phyloP scores from a whole-genome alignment of 2,329 filamentous ascomycete genomes.

The Colletotrichum musicola region DNA sequence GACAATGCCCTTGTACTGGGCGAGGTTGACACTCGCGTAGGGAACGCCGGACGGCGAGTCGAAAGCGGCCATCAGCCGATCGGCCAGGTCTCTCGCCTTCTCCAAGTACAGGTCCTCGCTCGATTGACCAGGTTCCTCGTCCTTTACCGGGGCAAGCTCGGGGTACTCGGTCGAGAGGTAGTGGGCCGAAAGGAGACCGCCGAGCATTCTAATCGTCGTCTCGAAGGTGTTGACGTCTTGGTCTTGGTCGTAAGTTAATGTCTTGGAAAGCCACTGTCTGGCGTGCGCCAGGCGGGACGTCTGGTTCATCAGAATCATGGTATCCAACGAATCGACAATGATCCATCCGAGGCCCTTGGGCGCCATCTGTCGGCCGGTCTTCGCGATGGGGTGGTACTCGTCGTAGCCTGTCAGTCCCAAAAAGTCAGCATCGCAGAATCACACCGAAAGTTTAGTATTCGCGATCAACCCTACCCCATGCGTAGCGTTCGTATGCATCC shows the following conservation, averaged over 20 bases:
- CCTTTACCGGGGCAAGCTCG: constrained; percentile 78
- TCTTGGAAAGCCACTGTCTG: constrained; percentile 86
- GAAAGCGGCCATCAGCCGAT: constrained; percentile 88
- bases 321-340: constrained; percentile 95
- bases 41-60: constrained; percentile 89
- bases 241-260: constrained; percentile 87
- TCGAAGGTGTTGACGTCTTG: constrained; percentile 98
- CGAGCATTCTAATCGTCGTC: constrained; percentile 97
- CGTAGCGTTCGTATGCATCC: constrained; percentile 92
- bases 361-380: constrained; percentile 86
- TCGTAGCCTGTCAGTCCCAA: constrained; percentile 73
- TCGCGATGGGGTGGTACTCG: constrained; percentile 86
- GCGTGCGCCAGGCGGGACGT: constrained; percentile 87
- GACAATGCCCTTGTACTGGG: constrained; percentile 78
- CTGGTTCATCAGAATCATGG: constrained; percentile 98
- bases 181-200: constrained; percentile 91
- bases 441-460: not conserved
- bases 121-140: constrained; percentile 77
- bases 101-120: constrained; percentile 96
- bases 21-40: constrained; percentile 90
- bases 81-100: constrained; percentile 93
- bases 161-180: constrained; percentile 91
- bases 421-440: constrained; percentile 12
- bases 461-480: constrained; percentile 80
- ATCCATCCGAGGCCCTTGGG: constrained; percentile 95